Conservation (phyloP, 2,329 filamentous ascomycete species). For the Aspergillus novoparasiticus region DNA sequence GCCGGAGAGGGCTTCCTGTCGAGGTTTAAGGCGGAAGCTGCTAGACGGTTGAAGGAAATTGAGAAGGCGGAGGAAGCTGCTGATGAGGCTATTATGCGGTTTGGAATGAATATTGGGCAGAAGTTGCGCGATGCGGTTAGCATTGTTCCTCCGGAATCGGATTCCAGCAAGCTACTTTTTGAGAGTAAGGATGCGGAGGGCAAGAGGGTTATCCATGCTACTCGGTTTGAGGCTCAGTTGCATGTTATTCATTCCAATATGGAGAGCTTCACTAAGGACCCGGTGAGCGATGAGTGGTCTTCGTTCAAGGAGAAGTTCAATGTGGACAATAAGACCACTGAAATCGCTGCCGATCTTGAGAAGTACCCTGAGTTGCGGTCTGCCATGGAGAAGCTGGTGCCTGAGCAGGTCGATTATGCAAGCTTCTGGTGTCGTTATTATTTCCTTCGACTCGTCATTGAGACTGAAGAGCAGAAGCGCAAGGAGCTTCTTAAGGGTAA, state of each 20-base stretch:
- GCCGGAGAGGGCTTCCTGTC: conserved; percentile 68
- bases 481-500: conserved; percentile 88
- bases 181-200: conserved; percentile 89
- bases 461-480: conserved; percentile 86
- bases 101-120: conserved; percentile 84
- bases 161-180: conserved; percentile 71
- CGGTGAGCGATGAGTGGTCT: conserved; percentile 72
- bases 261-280: conserved; percentile 82
- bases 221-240: conserved; percentile 90
- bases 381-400: conserved; percentile 96
- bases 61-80: conserved; percentile 93
- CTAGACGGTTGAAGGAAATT: conserved; percentile 83
- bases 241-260: conserved; percentile 89
- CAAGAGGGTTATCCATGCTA: conserved; percentile 92
- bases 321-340: conserved; percentile 79
- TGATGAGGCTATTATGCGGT: conserved; percentile 89
- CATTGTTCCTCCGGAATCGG: conserved; percentile 71
- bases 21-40: conserved; percentile 73
- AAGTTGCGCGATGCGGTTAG: conserved; percentile 89
- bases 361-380: conserved; percentile 81
- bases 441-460: conserved; percentile 87
- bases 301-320: conserved; percentile 75
- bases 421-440: conserved; percentile 96
- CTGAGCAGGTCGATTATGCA: conserved; percentile 82
- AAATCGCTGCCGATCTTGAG: conserved; percentile 78